A percentile compares a stretch with the other conserved stretches of the same genome.
phyloP scores from a whole-genome alignment of 2,329 filamentous ascomycete species.

The Immersiporthe knoxdaviesiana region DNA sequence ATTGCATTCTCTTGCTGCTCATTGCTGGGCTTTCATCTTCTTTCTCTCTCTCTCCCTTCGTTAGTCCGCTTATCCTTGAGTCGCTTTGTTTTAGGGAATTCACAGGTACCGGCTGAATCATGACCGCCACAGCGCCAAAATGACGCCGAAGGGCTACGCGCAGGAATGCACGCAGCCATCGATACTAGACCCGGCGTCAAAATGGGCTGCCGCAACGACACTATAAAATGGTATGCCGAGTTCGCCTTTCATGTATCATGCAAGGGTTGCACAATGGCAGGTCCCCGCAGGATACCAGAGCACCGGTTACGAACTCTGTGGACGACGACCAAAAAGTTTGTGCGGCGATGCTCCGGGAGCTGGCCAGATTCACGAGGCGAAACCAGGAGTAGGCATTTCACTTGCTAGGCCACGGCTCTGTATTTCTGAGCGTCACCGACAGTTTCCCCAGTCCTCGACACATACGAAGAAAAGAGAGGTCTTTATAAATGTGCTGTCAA shows the following conservation, averaged over 20 bases:
- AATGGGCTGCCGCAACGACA: neutral
- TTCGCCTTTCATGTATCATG: neutral
- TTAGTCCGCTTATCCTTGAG: neutral
- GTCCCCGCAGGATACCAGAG: neutral
- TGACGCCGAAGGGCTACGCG: neutral
- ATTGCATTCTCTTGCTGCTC: conserved; percentile 3
- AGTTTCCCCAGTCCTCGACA: neutral
- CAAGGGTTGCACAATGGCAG: neutral
- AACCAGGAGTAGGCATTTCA: neutral
- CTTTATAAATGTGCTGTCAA: neutral
- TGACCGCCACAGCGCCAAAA: neutral
- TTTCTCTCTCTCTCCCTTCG: neutral
- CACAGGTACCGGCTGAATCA: neutral
- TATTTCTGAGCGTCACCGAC: neutral
- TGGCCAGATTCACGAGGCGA: neutral
- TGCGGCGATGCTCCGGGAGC: too few species aligned
- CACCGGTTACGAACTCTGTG: conserved; percentile 15
- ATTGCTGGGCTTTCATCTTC: neutral
- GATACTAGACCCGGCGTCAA: neutral
- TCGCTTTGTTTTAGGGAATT: neutral
- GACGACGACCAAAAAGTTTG: neutral
- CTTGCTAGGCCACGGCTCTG: neutral
- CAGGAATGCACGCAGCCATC: neutral
- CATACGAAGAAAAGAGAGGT: conserved; percentile 3
- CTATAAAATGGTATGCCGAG: neutral